These are phyloP conservation scores for Cenchrus purpureus DNA, from an alignment of 176 grass and related monocot species.

Conservation along the genomic window DNA sequence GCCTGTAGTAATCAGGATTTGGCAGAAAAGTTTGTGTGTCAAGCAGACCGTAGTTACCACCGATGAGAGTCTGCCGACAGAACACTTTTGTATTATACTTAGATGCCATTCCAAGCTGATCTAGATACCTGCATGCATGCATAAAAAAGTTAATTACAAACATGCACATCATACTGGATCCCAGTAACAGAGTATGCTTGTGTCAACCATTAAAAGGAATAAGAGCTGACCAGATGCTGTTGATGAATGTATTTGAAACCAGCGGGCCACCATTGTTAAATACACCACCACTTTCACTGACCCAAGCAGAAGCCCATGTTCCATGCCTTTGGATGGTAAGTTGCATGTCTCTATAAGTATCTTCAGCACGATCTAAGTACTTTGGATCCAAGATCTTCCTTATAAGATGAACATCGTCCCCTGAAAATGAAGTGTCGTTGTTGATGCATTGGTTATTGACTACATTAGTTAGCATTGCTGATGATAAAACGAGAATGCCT, in stretches of 20 bases:
- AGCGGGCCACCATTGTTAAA: slow-evolving; percentile 68
- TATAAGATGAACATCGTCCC: slow-evolving; percentile 61
- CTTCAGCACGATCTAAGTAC: slow-evolving; percentile 57
- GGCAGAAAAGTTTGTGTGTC: slow-evolving; percentile 68
- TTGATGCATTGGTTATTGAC: slow-evolving; percentile 16
- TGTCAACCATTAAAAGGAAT: slow-evolving; percentile 3
- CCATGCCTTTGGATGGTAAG: slow-evolving; percentile 76
- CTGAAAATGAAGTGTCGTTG: slow-evolving; percentile 32
- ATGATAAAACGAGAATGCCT: slow-evolving; percentile 19
- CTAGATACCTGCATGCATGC: slow-evolving; percentile 62
- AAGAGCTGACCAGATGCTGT: slow-evolving; percentile 65
- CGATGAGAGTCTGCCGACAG: slow-evolving; percentile 79
- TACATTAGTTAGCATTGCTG: neutral
- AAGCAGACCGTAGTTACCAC: slow-evolving; percentile 77
- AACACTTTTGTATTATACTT: slow-evolving; percentile 78
- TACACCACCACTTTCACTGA: slow-evolving; percentile 76
- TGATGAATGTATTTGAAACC: slow-evolving; percentile 77
- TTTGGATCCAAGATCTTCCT: slow-evolving; percentile 68
- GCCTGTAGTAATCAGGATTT: slow-evolving; percentile 86
- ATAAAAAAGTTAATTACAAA: slow-evolving; percentile 2
- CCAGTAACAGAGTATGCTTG: neutral
- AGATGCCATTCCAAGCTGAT: slow-evolving; percentile 83
- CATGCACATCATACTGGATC: neutral
- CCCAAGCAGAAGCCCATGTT: slow-evolving; percentile 71
- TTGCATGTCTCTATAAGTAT: slow-evolving; percentile 69